A percentile compares a stretch with the other conserved stretches of the same genome.
These are phyloP conservation scores for Aspergillus brunneoviolaceus DNA, from an alignment of 2,329 filamentous ascomycete species.

Conservation along the genomic window DNA sequence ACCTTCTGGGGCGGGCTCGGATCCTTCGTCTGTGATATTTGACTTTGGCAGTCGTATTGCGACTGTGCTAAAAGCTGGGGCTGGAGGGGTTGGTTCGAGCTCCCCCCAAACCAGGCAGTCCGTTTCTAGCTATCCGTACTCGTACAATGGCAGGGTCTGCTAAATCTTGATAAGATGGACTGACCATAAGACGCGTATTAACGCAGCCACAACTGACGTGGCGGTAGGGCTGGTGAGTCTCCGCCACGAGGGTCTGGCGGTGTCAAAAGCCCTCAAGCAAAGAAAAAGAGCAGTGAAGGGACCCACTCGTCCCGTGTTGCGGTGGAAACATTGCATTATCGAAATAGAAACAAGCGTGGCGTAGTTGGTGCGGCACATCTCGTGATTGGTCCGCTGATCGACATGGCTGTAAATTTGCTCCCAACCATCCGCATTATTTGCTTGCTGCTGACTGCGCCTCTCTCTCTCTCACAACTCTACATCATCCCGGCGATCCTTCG, in stretches of 20 bases:
- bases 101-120: background rate
- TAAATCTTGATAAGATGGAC: background rate
- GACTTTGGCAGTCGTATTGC: too few species aligned
- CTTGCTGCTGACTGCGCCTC: conserved; percentile 4
- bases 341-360: conserved; percentile 31
- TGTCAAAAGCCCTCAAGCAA: background rate
- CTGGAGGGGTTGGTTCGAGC: background rate
- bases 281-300: background rate
- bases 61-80: background rate
- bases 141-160: background rate
- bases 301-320: conserved; percentile 9
- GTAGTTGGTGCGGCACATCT: conserved; percentile 9
- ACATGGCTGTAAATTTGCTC: background rate
- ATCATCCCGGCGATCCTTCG: conserved; percentile 7
- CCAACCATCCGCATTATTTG: background rate
- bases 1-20: background rate
- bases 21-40: background rate
- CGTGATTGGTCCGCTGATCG: conserved; percentile 20
- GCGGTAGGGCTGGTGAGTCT: conserved; percentile 17
- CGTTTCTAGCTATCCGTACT: background rate
- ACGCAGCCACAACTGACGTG: conserved; percentile 21
- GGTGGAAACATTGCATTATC: conserved; percentile 12
- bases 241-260: conserved; percentile 13
- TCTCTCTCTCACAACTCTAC: conserved; percentile 5
- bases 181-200: conserved; percentile 9